Evolutionary conservation across 1,139 yeast species (phyloP).

Genomic region (Hyphopichia khmerensis): DNA sequence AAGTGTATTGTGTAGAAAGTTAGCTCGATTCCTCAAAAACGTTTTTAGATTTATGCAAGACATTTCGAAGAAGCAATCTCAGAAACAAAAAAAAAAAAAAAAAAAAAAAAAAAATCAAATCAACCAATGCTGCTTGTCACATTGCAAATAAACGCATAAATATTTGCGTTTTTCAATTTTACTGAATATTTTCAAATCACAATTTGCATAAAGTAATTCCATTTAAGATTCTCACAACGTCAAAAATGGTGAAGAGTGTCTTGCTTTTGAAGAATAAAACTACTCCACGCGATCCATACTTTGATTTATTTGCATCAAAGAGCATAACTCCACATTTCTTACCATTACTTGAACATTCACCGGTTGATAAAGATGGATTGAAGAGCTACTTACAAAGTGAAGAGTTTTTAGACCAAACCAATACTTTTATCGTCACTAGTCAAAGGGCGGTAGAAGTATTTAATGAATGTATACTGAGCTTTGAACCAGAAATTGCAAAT

Average conservation of each 20-base stretch:
- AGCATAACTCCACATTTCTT: conserved; percentile 52
- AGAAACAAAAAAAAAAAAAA: too few species aligned
- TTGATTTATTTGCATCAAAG: conserved; percentile 31
- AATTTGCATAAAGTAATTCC: too few species aligned
- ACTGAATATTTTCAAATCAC: too few species aligned
- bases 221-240: too few species aligned
- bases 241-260: conserved; percentile 10
- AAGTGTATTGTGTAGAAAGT: too few species aligned
- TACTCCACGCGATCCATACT: conserved; percentile 64
- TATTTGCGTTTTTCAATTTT: too few species aligned
- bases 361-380: conserved; percentile 47
- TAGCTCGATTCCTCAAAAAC: too few species aligned
- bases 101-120: too few species aligned
- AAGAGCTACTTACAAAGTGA: conserved; percentile 38
- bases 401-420: conserved; percentile 35
- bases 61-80: too few species aligned
- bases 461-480: conserved; percentile 47
- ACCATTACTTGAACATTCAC: conserved; percentile 68
- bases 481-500: conserved; percentile 19
- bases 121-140: too few species aligned
- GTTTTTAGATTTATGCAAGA: too few species aligned
- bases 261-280: conserved; percentile 67
- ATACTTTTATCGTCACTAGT: conserved; percentile 76
- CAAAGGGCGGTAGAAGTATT: conserved; percentile 90
- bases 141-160: too few species aligned